Percentiles rank a stretch among this genome's conserved stretches.
Conservation (phyloP, 495 filamentous ascomycete genomes). For the Cudoniella acicularis region DNA sequence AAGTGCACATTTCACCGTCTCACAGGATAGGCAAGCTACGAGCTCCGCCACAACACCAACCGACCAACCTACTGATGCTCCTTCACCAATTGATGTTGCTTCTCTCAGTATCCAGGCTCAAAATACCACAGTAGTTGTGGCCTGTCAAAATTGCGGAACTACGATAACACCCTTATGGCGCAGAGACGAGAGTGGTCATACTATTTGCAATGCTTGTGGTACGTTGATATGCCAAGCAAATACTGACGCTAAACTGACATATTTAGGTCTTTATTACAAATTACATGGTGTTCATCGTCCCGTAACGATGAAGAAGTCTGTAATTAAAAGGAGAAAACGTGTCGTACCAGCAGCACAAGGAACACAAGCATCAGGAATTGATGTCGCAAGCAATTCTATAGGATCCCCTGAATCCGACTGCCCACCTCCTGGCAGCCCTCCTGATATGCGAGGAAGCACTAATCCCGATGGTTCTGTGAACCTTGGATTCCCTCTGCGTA, state of each 20-base stretch:
- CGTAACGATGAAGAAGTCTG: conserved; percentile 93
- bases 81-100: conserved; percentile 35
- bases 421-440: conserved; percentile 38
- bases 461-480: conserved; percentile 56
- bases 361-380: conserved; percentile 28
- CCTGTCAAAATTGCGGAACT: conserved; percentile 96
- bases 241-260: conserved; percentile 7
- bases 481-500: conserved; percentile 54
- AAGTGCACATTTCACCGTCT: conserved; percentile 62
- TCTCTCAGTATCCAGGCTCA: conserved; percentile 27
- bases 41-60: conserved; percentile 6
- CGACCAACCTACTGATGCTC: conserved; percentile 25
- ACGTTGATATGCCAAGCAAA: conserved; percentile 33
- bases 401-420: conserved; percentile 36
- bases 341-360: conserved; percentile 80
- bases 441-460: conserved; percentile 37
- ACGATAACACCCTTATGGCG: conserved; percentile 96
- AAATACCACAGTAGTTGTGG: conserved; percentile 74
- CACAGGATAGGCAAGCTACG: conserved; percentile 8
- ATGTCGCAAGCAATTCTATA: conserved; percentile 30
- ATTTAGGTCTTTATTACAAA: conserved; percentile 88
- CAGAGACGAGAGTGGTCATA: conserved; percentile 90
- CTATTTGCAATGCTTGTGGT: conserved; percentile 99
- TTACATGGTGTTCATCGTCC: conserved; percentile 91
- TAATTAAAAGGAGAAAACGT: conserved; percentile 94